Evolutionary conservation across 1,284 basidiomycete genomes (phyloP), one percentile per base, ranked within the genome.

Genomic region (Ustilago xerochloae): DNA sequence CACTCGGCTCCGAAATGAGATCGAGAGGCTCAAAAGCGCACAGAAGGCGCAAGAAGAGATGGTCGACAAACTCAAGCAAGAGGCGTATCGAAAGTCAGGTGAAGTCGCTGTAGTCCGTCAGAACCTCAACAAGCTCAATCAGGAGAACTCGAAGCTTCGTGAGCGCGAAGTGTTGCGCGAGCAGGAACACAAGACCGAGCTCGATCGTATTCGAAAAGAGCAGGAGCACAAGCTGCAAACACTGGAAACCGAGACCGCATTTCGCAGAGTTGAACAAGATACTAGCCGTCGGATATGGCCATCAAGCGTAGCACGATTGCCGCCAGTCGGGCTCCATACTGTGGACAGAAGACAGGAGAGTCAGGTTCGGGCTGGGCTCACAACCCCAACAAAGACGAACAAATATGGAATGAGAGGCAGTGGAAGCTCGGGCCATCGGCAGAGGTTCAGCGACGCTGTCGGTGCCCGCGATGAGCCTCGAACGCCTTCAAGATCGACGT

Each of bases 241-340:
- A 15, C 67, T 80, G 9, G 78, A 80, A 45, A 78, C 78, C 18
- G 68, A 67, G 22, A 68, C 74, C 8, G 70, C 78, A 22, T 80
- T 80, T 29, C 61, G 78, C 26, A 65, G 78, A 29, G 77, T 80
- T 36, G 78, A 80, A 36, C 78, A 80, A 57, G 78, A 80, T 36
- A 76, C 78, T 6, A 74, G 63, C 35, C 69, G 76, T 9, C 69
- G 71, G 12, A 68, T 70, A 35, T 80, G 78, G 78, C 76, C 78
- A 2, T 76, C 78, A 6, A 72, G 71, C 32, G 60, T 77, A 28
- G 63, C 66, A 6, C 66, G 78, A 1, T 58, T 75, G 3, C 63
- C 70, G 10, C 67, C 75, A 5, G 43, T 63, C 12, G 60, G 66
- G 1, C 56, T 75, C 7, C 46, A 53, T 15, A 49, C 59, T 29